Evolutionary conservation across 2,329 filamentous ascomycete species (phyloP), one percentile per base, ranked within the genome.

Genomic region (Magnaporthiopsis incrustans): DNA sequence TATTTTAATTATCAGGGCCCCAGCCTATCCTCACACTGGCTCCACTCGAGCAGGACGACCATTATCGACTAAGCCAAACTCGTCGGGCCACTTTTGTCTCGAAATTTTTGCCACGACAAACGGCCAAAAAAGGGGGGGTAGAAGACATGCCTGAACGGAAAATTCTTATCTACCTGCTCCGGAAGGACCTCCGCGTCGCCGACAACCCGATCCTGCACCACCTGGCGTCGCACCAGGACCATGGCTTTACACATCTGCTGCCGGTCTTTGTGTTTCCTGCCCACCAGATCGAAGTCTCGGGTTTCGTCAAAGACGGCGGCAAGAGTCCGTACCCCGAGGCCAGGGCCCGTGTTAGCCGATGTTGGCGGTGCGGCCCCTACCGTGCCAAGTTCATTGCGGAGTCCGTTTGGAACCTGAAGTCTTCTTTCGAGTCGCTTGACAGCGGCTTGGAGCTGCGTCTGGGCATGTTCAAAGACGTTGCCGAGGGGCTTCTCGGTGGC

Each of bases 161-260:
- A 38, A 79, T 90, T 30, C 77, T 92, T 62, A 79, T 94, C 64
- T 92, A 92, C 71, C 73, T 93, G 27, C 74, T 93, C 50, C 85
- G 90, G 59, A 85, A 87, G 68, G 91, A 94, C 72, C 79, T 92
- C 26, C 87, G 91, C 66, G 79, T 90, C 32, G 80, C 84, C 33
- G 90, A 94, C 74, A 93, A 93, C 70, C 89, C 89, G 0, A 81
- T 92, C 57, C 81, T 94, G 26, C 81, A 91, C 71, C 81, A 75
- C 69, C 77, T 83, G 61, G 77, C 77, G 65, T 84, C 77, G 67
- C 74, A 65, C 72, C 74, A 75, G 25, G 75, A 80, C 27, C 82
- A 85, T 71, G 79, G 78, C 4, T 86, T 82, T 70, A 90, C 88
- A 1, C 89, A 93, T 71, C 73, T 93, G 1, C 78, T 94, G 1